Evolutionary conservation across 2,329 filamentous ascomycete genomes (phyloP).

Genomic region (Tothia fuscella): DNA sequence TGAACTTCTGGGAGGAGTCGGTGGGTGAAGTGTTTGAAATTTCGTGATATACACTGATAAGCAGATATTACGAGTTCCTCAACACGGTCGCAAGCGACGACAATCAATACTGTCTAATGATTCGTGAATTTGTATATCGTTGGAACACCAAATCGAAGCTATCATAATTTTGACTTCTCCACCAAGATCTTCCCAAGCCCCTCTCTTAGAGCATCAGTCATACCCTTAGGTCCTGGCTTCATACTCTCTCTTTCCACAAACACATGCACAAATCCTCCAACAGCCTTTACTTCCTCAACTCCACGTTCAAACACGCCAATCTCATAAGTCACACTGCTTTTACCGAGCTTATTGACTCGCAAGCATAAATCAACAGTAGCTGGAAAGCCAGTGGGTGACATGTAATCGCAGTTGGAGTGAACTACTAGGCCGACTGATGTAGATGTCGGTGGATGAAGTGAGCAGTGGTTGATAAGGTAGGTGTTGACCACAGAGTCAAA

Average conservation of each 20-base stretch:
- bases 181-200: slow-evolving; percentile 22
- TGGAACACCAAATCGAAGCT: neutral
- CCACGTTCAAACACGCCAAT: slow-evolving; percentile 73
- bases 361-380: slow-evolving; percentile 70
- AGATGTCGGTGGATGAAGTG: slow-evolving; percentile 57
- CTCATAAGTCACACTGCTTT: slow-evolving; percentile 81
- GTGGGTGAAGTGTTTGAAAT: too few relatives aligned
- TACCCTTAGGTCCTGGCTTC: slow-evolving; percentile 53
- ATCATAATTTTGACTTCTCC: slow-evolving; percentile 1
- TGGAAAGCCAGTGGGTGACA: slow-evolving; percentile 70
- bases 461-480: slow-evolving; percentile 71
- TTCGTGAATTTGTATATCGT: too few relatives aligned
- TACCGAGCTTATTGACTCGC: slow-evolving; percentile 72
- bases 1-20: too few relatives aligned
- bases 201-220: slow-evolving; percentile 44
- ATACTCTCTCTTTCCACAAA: slow-evolving; percentile 68
- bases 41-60: too few relatives aligned
- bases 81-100: too few relatives aligned
- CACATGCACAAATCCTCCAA: slow-evolving; percentile 78
- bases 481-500: slow-evolving; percentile 87
- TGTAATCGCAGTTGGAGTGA: slow-evolving; percentile 75
- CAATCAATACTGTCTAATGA: too few relatives aligned
- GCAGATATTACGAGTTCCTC: too few relatives aligned
- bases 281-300: slow-evolving; percentile 62
- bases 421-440: slow-evolving; percentile 73